A percentile compares a stretch with the other conserved stretches of the same genome.
phyloP scores from a whole-genome alignment of 164 flowering plant genomes.

The Kalanchoe fedtschenkoi region DNA sequence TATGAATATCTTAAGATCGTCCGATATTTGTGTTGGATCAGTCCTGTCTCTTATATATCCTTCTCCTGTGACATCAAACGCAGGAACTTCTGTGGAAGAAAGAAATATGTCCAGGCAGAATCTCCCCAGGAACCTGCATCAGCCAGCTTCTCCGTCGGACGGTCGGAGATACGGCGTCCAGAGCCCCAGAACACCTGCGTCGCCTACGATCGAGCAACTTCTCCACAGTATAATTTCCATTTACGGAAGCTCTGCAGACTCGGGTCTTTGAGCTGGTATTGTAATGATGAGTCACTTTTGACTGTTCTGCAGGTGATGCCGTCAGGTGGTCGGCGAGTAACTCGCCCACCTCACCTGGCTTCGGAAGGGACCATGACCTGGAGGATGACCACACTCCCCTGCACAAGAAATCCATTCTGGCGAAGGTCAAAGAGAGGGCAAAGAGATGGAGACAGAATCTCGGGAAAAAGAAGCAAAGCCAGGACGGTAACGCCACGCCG shows the following conservation, averaged over 20 bases:
- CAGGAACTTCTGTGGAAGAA: neutral
- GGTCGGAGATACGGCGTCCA: constrained; percentile 7
- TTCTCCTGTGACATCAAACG: neutral
- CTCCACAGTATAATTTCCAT: constrained; percentile 20
- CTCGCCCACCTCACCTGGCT: no score
- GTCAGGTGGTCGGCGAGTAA: constrained; percentile 19
- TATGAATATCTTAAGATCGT: neutral
- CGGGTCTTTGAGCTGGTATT: neutral
- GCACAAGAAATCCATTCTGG: constrained; percentile 56
- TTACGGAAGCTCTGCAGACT: neutral
- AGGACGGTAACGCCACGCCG: constrained; percentile 25
- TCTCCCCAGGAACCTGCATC: neutral
- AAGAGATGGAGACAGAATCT: constrained; percentile 39
- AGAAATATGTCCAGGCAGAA: neutral
- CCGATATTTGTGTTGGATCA: no score
- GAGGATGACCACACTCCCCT: constrained; percentile 32
- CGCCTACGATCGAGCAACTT: constrained; percentile 29
- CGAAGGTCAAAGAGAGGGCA: constrained; percentile 65
- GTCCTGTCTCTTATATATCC: neutral
- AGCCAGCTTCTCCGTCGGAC: constrained; percentile 20
- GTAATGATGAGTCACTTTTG: no score
- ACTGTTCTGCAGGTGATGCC: constrained; percentile 13
- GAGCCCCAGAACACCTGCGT: constrained; percentile 9
- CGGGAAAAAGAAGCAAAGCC: constrained; percentile 39
- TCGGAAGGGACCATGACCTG: constrained; percentile 23